Evolutionary conservation across 768 basidiomycete genomes (phyloP).

Genomic region (Mrakia blollopis): DNA sequence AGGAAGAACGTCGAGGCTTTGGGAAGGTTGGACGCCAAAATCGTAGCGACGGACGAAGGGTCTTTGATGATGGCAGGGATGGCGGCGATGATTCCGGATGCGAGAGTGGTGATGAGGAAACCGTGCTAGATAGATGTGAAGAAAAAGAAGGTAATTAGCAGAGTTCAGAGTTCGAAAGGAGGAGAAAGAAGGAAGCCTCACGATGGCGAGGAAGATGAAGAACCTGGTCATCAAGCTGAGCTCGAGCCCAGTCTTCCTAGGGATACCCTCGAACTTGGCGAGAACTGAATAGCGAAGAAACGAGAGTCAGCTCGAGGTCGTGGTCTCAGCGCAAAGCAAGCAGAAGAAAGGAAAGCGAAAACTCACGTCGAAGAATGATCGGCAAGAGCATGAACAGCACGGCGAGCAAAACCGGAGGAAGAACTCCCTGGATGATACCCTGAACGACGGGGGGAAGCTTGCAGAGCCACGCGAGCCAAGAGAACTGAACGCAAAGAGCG

Average conservation of each 20-base stretch:
- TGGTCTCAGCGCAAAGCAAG: too few relatives aligned
- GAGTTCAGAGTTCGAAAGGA: background rate
- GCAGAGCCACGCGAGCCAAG: slow-evolving; percentile 83
- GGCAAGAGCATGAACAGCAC: slow-evolving; percentile 86
- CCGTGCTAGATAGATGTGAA: slow-evolving; percentile 61
- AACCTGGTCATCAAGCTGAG: slow-evolving; percentile 85
- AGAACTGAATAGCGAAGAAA: slow-evolving; percentile 49
- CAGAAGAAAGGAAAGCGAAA: background rate
- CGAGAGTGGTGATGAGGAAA: slow-evolving; percentile 82
- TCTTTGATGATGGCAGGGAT: slow-evolving; percentile 60
- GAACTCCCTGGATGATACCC: slow-evolving; percentile 62
- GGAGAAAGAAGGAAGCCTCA: slow-evolving; percentile 46
- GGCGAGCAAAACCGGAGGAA: slow-evolving; percentile 80
- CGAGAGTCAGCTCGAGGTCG: background rate
- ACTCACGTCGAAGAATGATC: slow-evolving; percentile 66
- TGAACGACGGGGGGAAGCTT: slow-evolving; percentile 50
- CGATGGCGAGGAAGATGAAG: slow-evolving; percentile 87
- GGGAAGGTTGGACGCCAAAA: slow-evolving; percentile 75
- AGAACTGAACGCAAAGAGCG: slow-evolving; percentile 57
- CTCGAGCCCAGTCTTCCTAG: slow-evolving; percentile 74
- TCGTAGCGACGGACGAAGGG: slow-evolving; percentile 62
- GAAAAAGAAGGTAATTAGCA: background rate
- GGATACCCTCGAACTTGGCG: slow-evolving; percentile 82
- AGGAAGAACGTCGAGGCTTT: slow-evolving; percentile 84
- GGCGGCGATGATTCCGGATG: slow-evolving; percentile 74